These are phyloP conservation scores for Ophioceras dolichostomum DNA, from an alignment of 2,329 filamentous ascomycete genomes.

Conservation along the genomic window DNA sequence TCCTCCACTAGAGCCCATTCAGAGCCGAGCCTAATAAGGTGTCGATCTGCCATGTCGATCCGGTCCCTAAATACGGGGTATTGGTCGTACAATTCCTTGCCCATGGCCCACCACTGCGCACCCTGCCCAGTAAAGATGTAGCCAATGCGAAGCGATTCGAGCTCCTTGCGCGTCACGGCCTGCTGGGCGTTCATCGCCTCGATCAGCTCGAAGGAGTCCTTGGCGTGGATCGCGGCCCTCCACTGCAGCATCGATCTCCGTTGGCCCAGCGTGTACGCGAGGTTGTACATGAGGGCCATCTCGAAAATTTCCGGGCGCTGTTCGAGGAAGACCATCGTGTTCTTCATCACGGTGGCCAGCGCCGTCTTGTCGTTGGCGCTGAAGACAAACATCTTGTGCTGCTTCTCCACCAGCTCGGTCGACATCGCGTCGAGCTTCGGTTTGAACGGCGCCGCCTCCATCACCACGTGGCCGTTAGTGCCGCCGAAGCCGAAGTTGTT, in stretches of 20 bases:
- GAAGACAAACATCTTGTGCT: slow-evolving; percentile 28
- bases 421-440: slow-evolving; percentile 18
- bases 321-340: slow-evolving; percentile 26
- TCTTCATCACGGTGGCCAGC: slow-evolving; percentile 20
- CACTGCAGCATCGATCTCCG: slow-evolving; percentile 29
- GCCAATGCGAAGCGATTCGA: slow-evolving; percentile 20
- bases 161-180: slow-evolving; percentile 21
- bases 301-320: slow-evolving; percentile 30
- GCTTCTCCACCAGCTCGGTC: slow-evolving; percentile 9
- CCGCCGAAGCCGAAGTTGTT: slow-evolving; percentile 36
- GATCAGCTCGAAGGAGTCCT: slow-evolving; percentile 30
- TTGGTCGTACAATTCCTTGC: slow-evolving; percentile 23
- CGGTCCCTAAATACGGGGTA: slow-evolving; percentile 22
- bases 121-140: slow-evolving; percentile 30
- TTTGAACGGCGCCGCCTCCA: slow-evolving; percentile 23
- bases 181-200: slow-evolving; percentile 27
- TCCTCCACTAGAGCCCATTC: slow-evolving; percentile 24
- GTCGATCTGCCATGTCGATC: slow-evolving; percentile 21
- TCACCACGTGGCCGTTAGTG: slow-evolving; percentile 30
- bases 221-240: slow-evolving; percentile 28
- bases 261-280: slow-evolving; percentile 35
- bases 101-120: slow-evolving; percentile 28
- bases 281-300: slow-evolving; percentile 28
- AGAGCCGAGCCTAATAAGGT: slow-evolving; percentile 16
- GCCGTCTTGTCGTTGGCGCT: slow-evolving; percentile 26